Evolutionary conservation across 805 yeast genomes (phyloP).

Genomic region (Suhomyces prunicola): DNA sequence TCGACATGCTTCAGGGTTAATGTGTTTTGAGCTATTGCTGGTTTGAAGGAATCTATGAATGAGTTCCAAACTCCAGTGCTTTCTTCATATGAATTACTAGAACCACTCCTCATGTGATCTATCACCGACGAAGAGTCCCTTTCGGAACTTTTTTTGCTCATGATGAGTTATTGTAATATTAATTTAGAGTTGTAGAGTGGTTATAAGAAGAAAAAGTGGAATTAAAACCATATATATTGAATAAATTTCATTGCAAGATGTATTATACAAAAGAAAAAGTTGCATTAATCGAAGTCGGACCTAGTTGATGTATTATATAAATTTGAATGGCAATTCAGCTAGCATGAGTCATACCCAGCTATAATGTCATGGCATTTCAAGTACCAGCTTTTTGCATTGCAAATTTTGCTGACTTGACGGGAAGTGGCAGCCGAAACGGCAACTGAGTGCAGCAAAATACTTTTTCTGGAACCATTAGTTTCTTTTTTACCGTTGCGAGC

Average conservation of each 20-base stretch:
- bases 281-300: neutral
- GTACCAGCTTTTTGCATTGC: neutral
- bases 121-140: conserved; percentile 7
- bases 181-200: neutral
- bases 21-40: conserved; percentile 23
- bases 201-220: neutral
- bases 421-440: conserved; percentile 3
- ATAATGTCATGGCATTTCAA: neutral
- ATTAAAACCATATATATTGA: neutral
- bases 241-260: neutral
- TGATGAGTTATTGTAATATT: neutral
- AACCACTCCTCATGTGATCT: conserved; percentile 11
- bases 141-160: neutral
- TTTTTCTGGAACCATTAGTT: neutral
- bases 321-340: conserved; percentile 3
- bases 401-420: neutral
- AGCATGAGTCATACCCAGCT: conserved; percentile 5
- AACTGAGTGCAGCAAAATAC: neutral
- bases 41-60: conserved; percentile 34
- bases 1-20: conserved; percentile 16
- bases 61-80: conserved; percentile 18
- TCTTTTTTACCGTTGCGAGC: neutral
- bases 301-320: neutral
- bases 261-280: neutral
- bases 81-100: conserved; percentile 13